Base-by-base conservation (phyloP, 2,329 filamentous ascomycete genomes). In the Aspergillus niger region DNA sequence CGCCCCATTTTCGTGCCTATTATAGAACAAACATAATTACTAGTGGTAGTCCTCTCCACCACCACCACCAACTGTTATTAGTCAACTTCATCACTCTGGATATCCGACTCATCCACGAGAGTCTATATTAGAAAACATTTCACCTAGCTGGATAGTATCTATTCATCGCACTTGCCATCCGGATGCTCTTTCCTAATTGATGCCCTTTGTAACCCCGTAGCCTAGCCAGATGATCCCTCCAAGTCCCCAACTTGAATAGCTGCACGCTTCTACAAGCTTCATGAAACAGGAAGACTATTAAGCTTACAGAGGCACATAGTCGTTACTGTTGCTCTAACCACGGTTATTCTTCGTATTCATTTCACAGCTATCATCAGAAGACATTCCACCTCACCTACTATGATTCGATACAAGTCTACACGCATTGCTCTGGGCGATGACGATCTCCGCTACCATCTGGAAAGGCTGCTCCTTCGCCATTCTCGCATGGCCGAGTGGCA, bases 341-440 rank as follows among this genome's bases (percentile, higher is more conserved):
- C 5, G 3, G 8, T 22, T 13, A 13, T 13, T 15, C 11, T 20
- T 44, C 41, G 4, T 22, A 3, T 24, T 13, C 41, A 44, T 13
- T 8, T 6, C 28, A 2, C 41, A 44, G 3, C 8, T 22, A 44
- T 44, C 8, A 20, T 2, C 41, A n/a, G 5, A 22, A 13, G 4
- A 22, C 2, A 30, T 30, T 2, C 3, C 20, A 8, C 26, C n/a
- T 47, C 49, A 26, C n/a, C n/a, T 11, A 61, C 17, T 55, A 77
- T 78, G 76, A 70, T 77, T 36, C 70, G 75, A 59, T 67, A 70
- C 36, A 70, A 68, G 15, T 70, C 74, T 38, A 76, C 74, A 7
- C 63, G 69, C 32, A 72, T 78, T 50, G 56, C 58, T 24, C 63
- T 77, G 28, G 68, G 68, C 2, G 69, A 75, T 17, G 63, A 71